Base-by-base conservation (phyloP, 1,139 yeast species). In the Yamadazyma epiphylla region DNA sequence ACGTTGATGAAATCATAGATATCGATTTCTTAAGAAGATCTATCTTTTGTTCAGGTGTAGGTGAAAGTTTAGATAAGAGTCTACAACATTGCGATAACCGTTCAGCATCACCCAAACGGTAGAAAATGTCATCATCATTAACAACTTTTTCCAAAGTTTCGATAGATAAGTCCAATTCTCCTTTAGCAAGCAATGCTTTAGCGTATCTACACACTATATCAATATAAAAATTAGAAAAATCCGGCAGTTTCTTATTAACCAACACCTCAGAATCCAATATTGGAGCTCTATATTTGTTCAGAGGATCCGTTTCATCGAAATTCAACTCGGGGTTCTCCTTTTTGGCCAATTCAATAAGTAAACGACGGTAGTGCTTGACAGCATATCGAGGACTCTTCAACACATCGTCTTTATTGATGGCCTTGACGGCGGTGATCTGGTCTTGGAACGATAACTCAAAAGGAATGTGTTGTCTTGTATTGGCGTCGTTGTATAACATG, bases 401-500 rank as follows among this genome's bases (percentile, higher is more conserved):
- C 10, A 64, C 70, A 36, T 68, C 74, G 41, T 68, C 74, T 39
- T 68, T 68, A 36, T 65, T 64, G 29, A 68, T 59, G 11, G 70
- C 74, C 40, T 61, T 64, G 13, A 66, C 73, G 1, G 70, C 59
- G 8, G 57, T 53, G 29, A 62, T 46, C 37, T 63, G 70, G 39
- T 66, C 51, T 8, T 40, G 24, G 30, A 62, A 49, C 10, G 51
- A 44, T 16, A 68, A 43, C 40, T 62, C 70, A 38, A 62, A 63
- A 9, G 74, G 74, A 10, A 68, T 66, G 16, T 49, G 47, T 37
- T 68, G 73, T 27, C 72, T 45, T 11, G 45, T 43, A 32, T 61
- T 51, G 21, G 74, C 74, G 45, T 68, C 74, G 15, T 48, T 47
- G 40, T 68, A 68, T 26, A 68, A 29, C 29, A 68, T 51, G 41